Percentiles rank a stretch among this genome's conserved stretches.
Evolutionary conservation across 108 stramenopile genomes (phyloP).

Genomic region (Nitzschia putrida): DNA sequence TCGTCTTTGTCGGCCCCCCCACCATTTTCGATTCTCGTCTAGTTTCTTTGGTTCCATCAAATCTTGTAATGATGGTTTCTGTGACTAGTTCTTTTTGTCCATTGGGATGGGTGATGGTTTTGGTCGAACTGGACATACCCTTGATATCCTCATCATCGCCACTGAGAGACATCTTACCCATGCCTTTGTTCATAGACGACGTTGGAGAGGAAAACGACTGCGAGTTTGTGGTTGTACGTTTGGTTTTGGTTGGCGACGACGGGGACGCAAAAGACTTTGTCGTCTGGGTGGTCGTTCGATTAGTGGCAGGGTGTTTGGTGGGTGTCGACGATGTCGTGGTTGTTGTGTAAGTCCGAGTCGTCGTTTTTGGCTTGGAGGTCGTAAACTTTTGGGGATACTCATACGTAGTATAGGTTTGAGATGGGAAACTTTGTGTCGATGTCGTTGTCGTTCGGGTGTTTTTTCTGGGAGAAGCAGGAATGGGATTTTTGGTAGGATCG

Average conservation of each 20-base stretch:
- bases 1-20: neutral
- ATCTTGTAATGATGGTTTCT: slow-evolving; percentile 14
- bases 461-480: neutral
- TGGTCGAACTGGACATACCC: slow-evolving; percentile 17
- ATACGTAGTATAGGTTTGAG: neutral
- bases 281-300: too few species aligned
- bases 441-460: neutral
- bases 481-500: slow-evolving; percentile 12
- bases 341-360: neutral
- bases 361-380: neutral
- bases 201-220: too few species aligned
- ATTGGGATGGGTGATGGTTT: slow-evolving; percentile 17
- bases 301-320: too few species aligned
- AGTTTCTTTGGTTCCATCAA: slow-evolving; percentile 15
- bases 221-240: too few species aligned
- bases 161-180: neutral
- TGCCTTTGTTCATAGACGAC: too few species aligned
- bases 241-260: too few species aligned
- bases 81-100: slow-evolving; percentile 17
- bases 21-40: neutral
- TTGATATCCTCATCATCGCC: slow-evolving; percentile 2
- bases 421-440: neutral
- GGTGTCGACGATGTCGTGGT: neutral
- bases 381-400: too few species aligned
- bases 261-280: too few species aligned